Evolutionary conservation across 768 basidiomycete genomes (phyloP).

Genomic region (Rickenella mellea): DNA sequence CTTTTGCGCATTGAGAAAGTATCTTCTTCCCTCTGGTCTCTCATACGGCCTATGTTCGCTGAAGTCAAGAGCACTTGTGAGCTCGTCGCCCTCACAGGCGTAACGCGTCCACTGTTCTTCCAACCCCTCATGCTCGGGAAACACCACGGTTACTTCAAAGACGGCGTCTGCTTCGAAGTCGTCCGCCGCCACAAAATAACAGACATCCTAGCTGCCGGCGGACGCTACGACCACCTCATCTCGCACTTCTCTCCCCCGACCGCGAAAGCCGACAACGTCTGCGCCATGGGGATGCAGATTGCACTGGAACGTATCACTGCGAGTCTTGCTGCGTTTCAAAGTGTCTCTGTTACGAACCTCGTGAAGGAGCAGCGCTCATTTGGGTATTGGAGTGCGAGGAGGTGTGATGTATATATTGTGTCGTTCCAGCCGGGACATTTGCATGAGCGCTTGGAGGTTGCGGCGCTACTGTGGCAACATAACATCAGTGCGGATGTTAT

Average conservation of each 20-base stretch:
- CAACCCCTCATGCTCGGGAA: conserved; percentile 66
- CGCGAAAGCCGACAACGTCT: conserved; percentile 40
- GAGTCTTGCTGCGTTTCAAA: conserved; percentile 62
- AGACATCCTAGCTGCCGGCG: conserved; percentile 75
- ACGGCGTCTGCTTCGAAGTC: conserved; percentile 71
- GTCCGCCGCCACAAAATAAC: conserved; percentile 53
- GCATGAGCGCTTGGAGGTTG: conserved; percentile 70
- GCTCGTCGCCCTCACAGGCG: conserved; percentile 51
- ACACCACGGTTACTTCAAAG: conserved; percentile 56
- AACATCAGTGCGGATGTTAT: conserved; percentile 81
- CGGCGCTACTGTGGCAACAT: conserved; percentile 68
- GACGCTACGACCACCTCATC: conserved; percentile 71
- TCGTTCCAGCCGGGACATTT: conserved; percentile 69
- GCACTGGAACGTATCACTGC: conserved; percentile 70
- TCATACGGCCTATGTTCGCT: conserved; percentile 41
- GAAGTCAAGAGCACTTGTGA: conserved; percentile 58
- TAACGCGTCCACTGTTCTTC: conserved; percentile 53
- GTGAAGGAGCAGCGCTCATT: conserved; percentile 77
- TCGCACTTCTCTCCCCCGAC: conserved; percentile 47
- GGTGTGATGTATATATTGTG: conserved; percentile 81
- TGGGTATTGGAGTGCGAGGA: conserved; percentile 82
- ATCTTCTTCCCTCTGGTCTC: conserved; percentile 39
- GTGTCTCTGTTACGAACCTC: conserved; percentile 51
- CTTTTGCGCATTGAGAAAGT: conserved; percentile 48
- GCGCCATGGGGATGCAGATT: conserved; percentile 70